phyloP scores from a whole-genome alignment of 495 filamentous ascomycete genomes.

The Saxispiralis lemnorum region DNA sequence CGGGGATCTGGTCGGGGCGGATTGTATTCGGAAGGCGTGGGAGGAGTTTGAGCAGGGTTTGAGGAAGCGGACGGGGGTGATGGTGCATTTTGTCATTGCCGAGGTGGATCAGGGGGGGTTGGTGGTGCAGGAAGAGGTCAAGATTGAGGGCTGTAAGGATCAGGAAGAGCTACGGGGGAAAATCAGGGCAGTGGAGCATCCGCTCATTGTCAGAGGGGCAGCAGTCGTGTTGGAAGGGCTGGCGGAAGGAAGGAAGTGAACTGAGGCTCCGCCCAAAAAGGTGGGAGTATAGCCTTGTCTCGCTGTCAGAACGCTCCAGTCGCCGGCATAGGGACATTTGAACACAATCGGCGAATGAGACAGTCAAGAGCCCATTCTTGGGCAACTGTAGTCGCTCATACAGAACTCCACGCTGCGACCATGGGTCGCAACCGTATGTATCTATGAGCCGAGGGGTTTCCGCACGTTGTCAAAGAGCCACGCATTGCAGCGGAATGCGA shows the following conservation, averaged over 20 bases:
- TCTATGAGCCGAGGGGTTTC: too few species aligned
- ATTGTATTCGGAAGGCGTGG: conserved; percentile 64
- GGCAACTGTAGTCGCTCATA: too few species aligned
- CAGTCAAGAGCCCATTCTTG: too few species aligned
- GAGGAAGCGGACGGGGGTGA: conserved; percentile 70
- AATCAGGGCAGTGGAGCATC: conserved; percentile 23
- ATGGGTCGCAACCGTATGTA: too few species aligned
- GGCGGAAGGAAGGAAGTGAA: background rate
- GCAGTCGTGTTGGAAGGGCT: conserved; percentile 6
- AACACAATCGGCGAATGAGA: too few species aligned
- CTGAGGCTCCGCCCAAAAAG: too few species aligned
- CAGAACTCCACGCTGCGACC: too few species aligned
- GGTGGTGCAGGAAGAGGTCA: conserved; percentile 54
- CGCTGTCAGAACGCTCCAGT: too few species aligned
- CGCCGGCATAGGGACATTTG: too few species aligned
- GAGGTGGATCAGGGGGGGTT: conserved; percentile 70
- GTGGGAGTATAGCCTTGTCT: too few species aligned
- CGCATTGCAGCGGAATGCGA: too few species aligned
- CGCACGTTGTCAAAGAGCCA: too few species aligned
- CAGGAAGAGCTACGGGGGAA: conserved; percentile 19
- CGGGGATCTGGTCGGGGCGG: conserved; percentile 58
- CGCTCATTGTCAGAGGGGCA: conserved; percentile 22
- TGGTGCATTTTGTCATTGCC: conserved; percentile 78
- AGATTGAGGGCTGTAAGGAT: conserved; percentile 28
- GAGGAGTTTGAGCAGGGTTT: conserved; percentile 53